phyloP scores from a whole-genome alignment of 23 red algal genomes.

The Gracilaria vermiculophylla region DNA sequence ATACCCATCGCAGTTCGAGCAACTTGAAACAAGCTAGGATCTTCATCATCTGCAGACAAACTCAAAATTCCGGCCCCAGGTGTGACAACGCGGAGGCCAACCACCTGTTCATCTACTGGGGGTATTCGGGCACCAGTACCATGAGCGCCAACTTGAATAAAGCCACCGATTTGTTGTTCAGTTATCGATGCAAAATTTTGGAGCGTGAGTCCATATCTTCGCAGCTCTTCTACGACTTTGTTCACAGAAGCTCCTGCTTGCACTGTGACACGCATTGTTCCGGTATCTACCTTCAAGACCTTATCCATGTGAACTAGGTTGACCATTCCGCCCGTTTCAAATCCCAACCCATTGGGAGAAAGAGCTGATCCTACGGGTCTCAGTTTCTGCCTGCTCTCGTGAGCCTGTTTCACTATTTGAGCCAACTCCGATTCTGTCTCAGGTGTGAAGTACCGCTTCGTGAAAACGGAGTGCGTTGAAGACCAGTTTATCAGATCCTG shows the following conservation, averaged over 20 bases:
- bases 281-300: conserved; percentile 66
- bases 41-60: conserved; percentile 56
- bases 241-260: conserved; percentile 80
- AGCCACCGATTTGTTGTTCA: conserved; percentile 93
- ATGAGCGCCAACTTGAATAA: conserved; percentile 91
- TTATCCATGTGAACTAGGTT: conserved; percentile 77
- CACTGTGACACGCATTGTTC: conserved; percentile 43
- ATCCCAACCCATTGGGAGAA: conserved; percentile 76
- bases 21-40: conserved; percentile 54
- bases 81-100: conserved; percentile 68
- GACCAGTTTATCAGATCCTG: conserved; percentile 88
- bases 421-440: conserved; percentile 58
- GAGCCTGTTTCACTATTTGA: conserved; percentile 35
- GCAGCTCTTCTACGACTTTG: conserved; percentile 73
- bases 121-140: conserved; percentile 79
- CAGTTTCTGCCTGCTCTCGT: conserved; percentile 40
- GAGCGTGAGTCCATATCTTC: conserved; percentile 70
- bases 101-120: conserved; percentile 88
- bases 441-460: conserved; percentile 51
- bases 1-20: conserved; percentile 77
- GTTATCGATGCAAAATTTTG: conserved; percentile 88
- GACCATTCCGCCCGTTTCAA: conserved; percentile 80
- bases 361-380: conserved; percentile 88
- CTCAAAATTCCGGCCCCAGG: conserved; percentile 67
- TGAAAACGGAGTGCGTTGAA: conserved; percentile 59